Conservation (phyloP, 2,329 filamentous ascomycete species). For the Aspergillus pseudoglaucus region DNA sequence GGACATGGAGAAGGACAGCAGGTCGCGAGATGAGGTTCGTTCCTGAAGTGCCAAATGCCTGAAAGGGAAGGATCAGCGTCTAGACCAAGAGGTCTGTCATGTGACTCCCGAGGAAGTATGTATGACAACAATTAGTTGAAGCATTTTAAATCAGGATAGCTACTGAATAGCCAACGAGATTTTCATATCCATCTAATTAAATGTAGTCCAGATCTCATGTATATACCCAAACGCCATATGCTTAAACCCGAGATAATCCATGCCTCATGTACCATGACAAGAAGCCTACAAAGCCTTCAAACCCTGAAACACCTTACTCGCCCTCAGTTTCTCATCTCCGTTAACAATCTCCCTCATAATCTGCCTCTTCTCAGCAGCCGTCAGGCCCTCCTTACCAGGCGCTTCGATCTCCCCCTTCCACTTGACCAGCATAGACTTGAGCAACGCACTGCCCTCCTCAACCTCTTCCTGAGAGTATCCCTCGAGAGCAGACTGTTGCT, state of each 20-base stretch:
- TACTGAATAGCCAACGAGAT: background rate
- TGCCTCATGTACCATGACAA: background rate
- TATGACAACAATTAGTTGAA: background rate
- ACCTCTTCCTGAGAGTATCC: conserved; percentile 75
- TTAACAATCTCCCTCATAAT: conserved; percentile 74
- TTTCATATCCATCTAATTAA: no score
- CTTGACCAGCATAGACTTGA: conserved; percentile 73
- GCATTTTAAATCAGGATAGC: background rate
- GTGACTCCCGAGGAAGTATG: background rate
- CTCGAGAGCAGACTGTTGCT: conserved; percentile 23
- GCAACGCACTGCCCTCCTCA: conserved; percentile 74
- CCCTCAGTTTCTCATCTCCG: conserved; percentile 58
- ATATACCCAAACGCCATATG: no score
- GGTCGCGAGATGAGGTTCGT: background rate
- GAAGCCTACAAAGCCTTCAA: conserved; percentile 39
- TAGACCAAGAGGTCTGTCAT: background rate
- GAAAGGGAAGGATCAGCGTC: background rate
- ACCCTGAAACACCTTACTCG: conserved; percentile 49
- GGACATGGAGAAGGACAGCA: background rate
- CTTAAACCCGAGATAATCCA: background rate
- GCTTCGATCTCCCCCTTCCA: conserved; percentile 77
- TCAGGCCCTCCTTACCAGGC: conserved; percentile 49
- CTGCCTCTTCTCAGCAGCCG: conserved; percentile 68
- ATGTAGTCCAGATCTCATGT: no score
- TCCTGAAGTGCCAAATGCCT: background rate